phyloP scores from a whole-genome alignment of 768 basidiomycete genomes.

The Tricholoma matsutake region DNA sequence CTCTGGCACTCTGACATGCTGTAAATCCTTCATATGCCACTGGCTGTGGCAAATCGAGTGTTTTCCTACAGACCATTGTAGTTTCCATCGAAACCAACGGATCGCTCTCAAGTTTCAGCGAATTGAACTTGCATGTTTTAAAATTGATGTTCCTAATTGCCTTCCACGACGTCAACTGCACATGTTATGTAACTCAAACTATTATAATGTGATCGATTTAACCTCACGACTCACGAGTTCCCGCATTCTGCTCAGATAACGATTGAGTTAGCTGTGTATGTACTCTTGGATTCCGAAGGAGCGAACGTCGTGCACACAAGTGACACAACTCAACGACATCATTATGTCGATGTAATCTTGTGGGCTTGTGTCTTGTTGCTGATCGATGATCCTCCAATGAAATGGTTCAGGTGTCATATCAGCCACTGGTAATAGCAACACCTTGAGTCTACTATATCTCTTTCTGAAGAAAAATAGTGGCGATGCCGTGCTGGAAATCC shows the following conservation, averaged over 20 bases:
- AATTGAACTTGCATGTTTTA: not conserved
- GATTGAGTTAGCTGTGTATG: not conserved
- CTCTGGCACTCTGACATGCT: not conserved
- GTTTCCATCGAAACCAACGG: conserved; percentile 2
- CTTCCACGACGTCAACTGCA: not conserved
- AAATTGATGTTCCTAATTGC: not conserved
- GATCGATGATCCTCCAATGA: no score
- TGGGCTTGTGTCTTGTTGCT: not conserved
- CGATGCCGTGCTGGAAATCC: no score
- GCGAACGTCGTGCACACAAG: no score
- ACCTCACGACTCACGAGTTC: not conserved
- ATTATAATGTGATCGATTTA: not conserved
- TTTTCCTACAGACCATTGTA: not conserved
- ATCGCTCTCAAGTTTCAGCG: not conserved
- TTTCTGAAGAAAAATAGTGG: no score
- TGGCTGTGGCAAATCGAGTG: not conserved
- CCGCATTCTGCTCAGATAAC: not conserved
- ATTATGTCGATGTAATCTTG: not conserved
- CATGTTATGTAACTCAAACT: not conserved
- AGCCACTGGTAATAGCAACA: no score
- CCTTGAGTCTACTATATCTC: no score
- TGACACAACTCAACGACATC: no score
- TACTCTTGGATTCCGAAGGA: no score
- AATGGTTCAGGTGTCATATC: no score
- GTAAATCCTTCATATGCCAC: not conserved